Percentiles rank a stretch among this genome's conserved stretches.
These are phyloP conservation scores for Alternaria sp. DNA, from an alignment of 2,329 filamentous ascomycete genomes.

Conservation along the genomic window DNA sequence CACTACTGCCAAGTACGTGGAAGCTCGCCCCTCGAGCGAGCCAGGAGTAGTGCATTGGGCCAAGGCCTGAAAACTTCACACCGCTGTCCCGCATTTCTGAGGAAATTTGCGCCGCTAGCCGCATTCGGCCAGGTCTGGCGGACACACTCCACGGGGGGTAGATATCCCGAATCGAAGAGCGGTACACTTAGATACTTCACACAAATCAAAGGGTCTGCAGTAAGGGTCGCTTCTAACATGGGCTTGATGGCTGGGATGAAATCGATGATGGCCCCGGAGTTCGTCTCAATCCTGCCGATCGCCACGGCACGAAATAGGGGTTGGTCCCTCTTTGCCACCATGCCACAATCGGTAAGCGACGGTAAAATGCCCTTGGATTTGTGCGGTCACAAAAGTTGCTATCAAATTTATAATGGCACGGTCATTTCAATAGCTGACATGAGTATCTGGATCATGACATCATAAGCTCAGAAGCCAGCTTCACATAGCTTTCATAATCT, in stretches of 20 bases:
- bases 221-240: not conserved
- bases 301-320: not conserved
- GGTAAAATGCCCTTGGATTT: not conserved
- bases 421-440: not conserved
- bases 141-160: not conserved
- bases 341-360: not conserved
- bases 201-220: not conserved
- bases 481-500: not conserved
- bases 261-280: not conserved
- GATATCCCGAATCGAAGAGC: not conserved
- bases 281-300: not conserved
- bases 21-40: conserved; percentile 5
- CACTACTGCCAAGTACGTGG: conserved; percentile 32
- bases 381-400: not conserved
- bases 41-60: not conserved
- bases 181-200: not conserved
- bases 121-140: not conserved
- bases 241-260: not conserved
- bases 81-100: not conserved
- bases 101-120: not conserved
- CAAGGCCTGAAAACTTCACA: not conserved
- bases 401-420: not conserved
- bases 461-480: not conserved
- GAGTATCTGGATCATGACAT: not conserved
- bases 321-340: not conserved